These are phyloP conservation scores for Dictyostelium firmibasis DNA, from an alignment of 78 protist genomes.

Conservation along the genomic window DNA sequence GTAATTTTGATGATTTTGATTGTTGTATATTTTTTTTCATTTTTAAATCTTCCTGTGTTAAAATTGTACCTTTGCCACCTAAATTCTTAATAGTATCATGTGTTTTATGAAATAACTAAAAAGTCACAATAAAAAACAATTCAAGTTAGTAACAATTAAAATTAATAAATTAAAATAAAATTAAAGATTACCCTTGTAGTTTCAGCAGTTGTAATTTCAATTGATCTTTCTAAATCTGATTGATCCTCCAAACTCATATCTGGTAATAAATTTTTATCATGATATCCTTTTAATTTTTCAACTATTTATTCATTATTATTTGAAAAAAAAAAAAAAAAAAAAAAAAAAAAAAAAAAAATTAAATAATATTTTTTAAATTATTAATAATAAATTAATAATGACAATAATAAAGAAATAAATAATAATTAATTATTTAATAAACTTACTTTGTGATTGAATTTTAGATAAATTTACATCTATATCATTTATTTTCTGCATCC, in stretches of 20 bases:
- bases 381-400: neutral
- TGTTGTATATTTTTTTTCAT: constrained; percentile 56
- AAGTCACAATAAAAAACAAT: neutral
- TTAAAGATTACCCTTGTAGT: constrained; percentile 16
- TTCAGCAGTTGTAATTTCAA: constrained; percentile 31
- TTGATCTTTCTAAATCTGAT: constrained; percentile 1
- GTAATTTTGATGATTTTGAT: constrained; percentile 34
- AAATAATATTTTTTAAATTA: too few relatives aligned
- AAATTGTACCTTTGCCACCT: neutral
- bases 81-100: constrained; percentile 22
- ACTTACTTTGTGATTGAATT: constrained; percentile 6
- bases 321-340: neutral
- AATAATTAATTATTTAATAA: too few relatives aligned
- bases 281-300: constrained; percentile 14
- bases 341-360: neutral
- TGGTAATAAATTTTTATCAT: constrained; percentile 14
- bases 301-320: neutral
- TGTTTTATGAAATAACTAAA: constrained; percentile 27
- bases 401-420: neutral
- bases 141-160: neutral
- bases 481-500: constrained; percentile 16
- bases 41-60: constrained; percentile 22
- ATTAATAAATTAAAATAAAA: neutral
- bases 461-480: constrained; percentile 16
- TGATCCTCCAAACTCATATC: constrained; percentile 9